A percentile compares a stretch with the other conserved stretches of the same genome.
Evolutionary conservation across 2,329 filamentous ascomycete species (phyloP).

Genomic region (Sodiomyces alkalinus): DNA sequence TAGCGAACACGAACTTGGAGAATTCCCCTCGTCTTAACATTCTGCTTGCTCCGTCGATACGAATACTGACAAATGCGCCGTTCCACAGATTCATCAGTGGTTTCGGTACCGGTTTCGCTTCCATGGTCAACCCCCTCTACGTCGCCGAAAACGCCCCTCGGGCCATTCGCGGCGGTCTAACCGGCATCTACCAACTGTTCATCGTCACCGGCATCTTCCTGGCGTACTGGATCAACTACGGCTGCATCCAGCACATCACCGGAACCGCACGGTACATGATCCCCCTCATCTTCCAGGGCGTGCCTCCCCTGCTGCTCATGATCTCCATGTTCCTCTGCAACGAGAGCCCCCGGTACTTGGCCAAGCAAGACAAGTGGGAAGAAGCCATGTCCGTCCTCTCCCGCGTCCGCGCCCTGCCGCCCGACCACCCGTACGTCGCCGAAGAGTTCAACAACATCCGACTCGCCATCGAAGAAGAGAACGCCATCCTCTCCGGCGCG

Average conservation of each 20-base stretch:
- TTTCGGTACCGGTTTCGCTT: slow-evolving; percentile 32
- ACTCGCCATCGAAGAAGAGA: slow-evolving; percentile 9
- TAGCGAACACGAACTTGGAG: no score
- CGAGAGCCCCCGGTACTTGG: slow-evolving; percentile 1
- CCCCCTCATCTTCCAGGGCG: not conserved
- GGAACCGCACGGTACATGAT: slow-evolving; percentile 1
- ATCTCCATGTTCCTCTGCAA: slow-evolving; percentile 1
- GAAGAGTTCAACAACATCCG: slow-evolving; percentile 9
- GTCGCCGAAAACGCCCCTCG: slow-evolving; percentile 26
- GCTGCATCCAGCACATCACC: slow-evolving; percentile 1
- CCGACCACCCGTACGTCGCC: slow-evolving; percentile 10
- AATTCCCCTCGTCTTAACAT: no score
- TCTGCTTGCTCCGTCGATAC: not conserved
- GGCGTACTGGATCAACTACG: slow-evolving; percentile 2
- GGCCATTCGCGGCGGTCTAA: slow-evolving; percentile 31
- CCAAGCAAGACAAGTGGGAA: slow-evolving; percentile 2
- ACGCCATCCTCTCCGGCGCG: slow-evolving; percentile 9
- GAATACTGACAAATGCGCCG: slow-evolving; percentile 6
- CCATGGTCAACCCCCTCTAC: slow-evolving; percentile 27
- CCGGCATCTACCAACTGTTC: slow-evolving; percentile 30
- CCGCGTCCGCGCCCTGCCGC: slow-evolving; percentile 7
- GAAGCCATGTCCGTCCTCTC: slow-evolving; percentile 6
- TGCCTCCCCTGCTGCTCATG: slow-evolving; percentile 1
- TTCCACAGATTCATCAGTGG: slow-evolving; percentile 25
- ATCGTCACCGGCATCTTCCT: slow-evolving; percentile 2